phyloP scores from a whole-genome alignment of 2,329 filamentous ascomycete species.

The Meredithiella fracta region DNA sequence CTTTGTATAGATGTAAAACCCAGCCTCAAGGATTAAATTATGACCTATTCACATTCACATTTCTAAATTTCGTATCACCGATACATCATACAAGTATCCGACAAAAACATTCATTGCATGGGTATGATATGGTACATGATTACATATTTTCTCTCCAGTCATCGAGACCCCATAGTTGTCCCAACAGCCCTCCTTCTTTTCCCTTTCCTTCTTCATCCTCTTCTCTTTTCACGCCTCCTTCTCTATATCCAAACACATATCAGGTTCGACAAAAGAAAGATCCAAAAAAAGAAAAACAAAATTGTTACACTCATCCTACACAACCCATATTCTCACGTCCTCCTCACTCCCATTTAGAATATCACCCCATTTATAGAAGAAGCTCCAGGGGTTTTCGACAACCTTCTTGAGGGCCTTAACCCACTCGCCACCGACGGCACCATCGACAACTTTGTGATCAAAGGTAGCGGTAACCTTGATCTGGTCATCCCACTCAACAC shows the following conservation, averaged over 20 bases:
- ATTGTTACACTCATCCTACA: not conserved
- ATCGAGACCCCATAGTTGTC: not conserved
- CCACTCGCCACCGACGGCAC: slow-evolving; percentile 91
- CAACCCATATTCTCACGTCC: not conserved
- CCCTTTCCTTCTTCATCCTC: not conserved
- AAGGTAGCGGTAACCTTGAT: slow-evolving; percentile 91
- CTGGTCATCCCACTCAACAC: slow-evolving; percentile 88
- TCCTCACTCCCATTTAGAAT: not conserved
- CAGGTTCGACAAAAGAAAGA: not conserved
- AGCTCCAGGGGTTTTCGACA: slow-evolving; percentile 90
- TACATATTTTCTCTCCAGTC: not conserved
- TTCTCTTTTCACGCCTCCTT: not conserved
- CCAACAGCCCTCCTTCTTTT: not conserved
- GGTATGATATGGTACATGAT: not conserved
- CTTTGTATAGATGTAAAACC: no score
- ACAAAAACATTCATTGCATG: not conserved
- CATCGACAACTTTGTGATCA: slow-evolving; percentile 97
- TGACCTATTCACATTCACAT: no score
- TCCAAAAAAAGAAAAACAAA: not conserved
- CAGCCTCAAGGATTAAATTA: no score
- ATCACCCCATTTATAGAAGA: slow-evolving; percentile 49
- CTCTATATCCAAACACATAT: not conserved
- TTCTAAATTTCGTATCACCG: no score
- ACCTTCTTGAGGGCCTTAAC: slow-evolving; percentile 95
- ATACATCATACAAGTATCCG: no score